Evolutionary conservation across 805 yeast species (phyloP), one percentile per base, ranked within the genome.

Genomic region (Teunomyces aglyptinius): DNA sequence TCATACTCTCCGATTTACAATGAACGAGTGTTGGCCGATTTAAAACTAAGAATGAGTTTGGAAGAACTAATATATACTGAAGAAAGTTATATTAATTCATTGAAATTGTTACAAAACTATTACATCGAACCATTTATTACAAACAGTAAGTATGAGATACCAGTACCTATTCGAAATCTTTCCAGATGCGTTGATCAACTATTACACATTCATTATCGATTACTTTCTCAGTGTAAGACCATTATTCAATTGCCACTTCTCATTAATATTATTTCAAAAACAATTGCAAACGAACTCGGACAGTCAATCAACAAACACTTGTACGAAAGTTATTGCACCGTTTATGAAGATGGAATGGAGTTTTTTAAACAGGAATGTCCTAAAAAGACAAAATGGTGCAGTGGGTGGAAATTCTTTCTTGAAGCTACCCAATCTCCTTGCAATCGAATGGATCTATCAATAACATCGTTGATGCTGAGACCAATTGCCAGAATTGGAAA

Each of bases 31-130:
- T 20, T 15, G 12, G 29, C 32, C n/a, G 34, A 49, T 49, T 4
- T 49, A 31, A 56, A 51, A 20, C 48, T 69, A 34, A 56, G 51
- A 18, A 65, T 60, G 39, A 48, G 66, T 1, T 51, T 76, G n/a
- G 72, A 76, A 46, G 86, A 81, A 55, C 56, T 81, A 4, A 45
- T 75, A 0, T 68, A 68, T 11, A 78, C 80, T 10, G 86, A 81
- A 53, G 68, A 64, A 20, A 63, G 61, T 1, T 81, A 78, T 53
- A 58, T 79, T n/a, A 63, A 65, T 38, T 73, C 78, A 1, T 56
- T 81, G 41, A 65, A 64, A 32, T 58, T 76, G 49, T 59, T 81
- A 15, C 61, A 67, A 5, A 69, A 65, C n/a, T 68, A 64, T 31
- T 81, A 78, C 49, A 54, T 78, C 3, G 70, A 67, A 6, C 67